Conservation (phyloP, 108 stramenopile species). For the Nitzschia sp. region DNA sequence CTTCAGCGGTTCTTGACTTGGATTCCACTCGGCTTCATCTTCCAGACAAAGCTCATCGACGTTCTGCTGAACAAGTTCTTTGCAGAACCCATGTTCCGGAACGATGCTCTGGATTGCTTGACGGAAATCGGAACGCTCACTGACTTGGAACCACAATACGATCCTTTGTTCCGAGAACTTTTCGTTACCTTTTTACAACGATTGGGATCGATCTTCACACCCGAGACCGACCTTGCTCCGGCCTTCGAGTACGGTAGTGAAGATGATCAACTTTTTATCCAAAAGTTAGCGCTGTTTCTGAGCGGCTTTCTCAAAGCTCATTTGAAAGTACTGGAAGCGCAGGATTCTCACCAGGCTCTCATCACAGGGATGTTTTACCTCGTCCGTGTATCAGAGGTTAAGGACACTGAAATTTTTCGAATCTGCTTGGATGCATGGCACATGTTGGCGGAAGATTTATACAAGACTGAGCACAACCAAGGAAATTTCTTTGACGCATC, state of each 20-base stretch:
- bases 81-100: constrained; percentile 86
- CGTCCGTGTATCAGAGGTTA: constrained; percentile 92
- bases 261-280: constrained; percentile 92
- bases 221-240: constrained; percentile 81
- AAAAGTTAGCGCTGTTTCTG: constrained; percentile 94
- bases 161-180: constrained; percentile 85
- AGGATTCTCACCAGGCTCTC: constrained; percentile 82
- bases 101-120: constrained; percentile 94
- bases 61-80: constrained; percentile 94
- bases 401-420: constrained; percentile 98
- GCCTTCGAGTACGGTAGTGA: constrained; percentile 91
- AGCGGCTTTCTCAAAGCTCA: constrained; percentile 92
- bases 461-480: constrained; percentile 70
- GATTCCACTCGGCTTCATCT: constrained; percentile 98
- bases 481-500: constrained; percentile 34
- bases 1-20: constrained; percentile 96
- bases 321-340: constrained; percentile 82
- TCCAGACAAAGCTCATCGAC: constrained; percentile 93
- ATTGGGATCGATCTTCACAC: constrained; percentile 77
- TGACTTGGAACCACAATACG: constrained; percentile 90
- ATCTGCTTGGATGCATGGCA: constrained; percentile 99
- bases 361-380: constrained; percentile 93
- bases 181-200: constrained; percentile 79
- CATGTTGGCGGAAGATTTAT: constrained; percentile 94
- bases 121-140: constrained; percentile 95